phyloP scores from a whole-genome alignment of 2,329 filamentous ascomycete species.

The Aspergillus aculeatinus region DNA sequence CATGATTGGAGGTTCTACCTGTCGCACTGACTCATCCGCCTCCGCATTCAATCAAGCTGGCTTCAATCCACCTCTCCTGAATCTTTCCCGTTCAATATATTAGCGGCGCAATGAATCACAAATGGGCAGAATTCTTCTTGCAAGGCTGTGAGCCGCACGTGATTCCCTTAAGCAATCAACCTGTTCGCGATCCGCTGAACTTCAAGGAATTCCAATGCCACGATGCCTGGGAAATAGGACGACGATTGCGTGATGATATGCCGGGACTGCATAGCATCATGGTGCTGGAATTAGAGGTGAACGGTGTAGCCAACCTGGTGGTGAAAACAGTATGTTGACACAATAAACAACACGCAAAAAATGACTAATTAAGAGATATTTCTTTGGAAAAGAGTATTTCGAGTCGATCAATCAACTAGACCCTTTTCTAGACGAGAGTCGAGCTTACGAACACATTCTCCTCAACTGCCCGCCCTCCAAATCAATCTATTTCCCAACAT shows the following conservation, averaged over 20 bases:
- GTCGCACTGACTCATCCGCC: too few species aligned
- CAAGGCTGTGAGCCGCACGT: neutral
- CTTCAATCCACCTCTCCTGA: too few species aligned
- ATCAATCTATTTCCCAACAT: slow-evolving; percentile 4
- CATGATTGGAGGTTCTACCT: too few species aligned
- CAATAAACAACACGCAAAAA: neutral
- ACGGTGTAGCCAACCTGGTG: neutral
- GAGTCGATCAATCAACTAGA: slow-evolving; percentile 5
- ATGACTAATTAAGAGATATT: neutral
- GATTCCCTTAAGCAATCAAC: neutral
- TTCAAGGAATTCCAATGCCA: slow-evolving; percentile 7
- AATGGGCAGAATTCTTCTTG: neutral
- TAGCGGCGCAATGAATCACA: too few species aligned
- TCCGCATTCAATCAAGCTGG: too few species aligned
- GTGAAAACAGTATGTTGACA: slow-evolving; percentile 6
- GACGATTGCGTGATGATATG: slow-evolving; percentile 8
- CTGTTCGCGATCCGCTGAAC: neutral
- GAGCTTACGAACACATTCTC: slow-evolving; percentile 10
- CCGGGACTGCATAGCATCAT: slow-evolving; percentile 4
- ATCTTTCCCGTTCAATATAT: too few species aligned
- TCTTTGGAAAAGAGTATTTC: neutral
- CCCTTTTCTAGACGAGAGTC: slow-evolving; percentile 7
- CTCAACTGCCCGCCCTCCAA: slow-evolving; percentile 3
- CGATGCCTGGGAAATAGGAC: slow-evolving; percentile 4
- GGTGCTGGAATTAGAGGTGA: slow-evolving; percentile 1